Percentiles rank a stretch among this genome's conserved stretches.
phyloP scores from a whole-genome alignment of 192 early-diverging fungal species.

The Backusella liffmaniae region DNA sequence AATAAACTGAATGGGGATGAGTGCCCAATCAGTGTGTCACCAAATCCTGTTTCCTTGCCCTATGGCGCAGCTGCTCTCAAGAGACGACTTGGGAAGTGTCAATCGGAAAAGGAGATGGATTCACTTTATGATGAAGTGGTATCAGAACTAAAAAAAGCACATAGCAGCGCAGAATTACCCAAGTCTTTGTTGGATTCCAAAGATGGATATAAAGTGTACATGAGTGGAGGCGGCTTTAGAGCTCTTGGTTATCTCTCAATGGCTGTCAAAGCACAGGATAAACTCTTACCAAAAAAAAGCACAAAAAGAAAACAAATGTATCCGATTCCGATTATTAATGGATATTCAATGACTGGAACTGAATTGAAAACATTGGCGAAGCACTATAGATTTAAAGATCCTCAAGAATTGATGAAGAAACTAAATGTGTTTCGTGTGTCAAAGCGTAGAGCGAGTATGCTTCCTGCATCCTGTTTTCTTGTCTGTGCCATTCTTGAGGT shows the following conservation, averaged over 20 bases:
- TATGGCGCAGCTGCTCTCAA: constrained; percentile 53
- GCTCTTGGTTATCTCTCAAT: constrained; percentile 54
- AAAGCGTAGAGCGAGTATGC: constrained; percentile 47
- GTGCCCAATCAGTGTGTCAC: constrained; percentile 24
- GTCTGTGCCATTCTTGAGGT: constrained; percentile 44
- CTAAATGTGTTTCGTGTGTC: constrained; percentile 48
- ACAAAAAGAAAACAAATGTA: constrained; percentile 25
- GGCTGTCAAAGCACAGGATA: constrained; percentile 36
- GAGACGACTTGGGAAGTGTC: constrained; percentile 36
- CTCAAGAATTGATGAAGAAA: constrained; percentile 22
- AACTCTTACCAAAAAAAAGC: constrained; percentile 17
- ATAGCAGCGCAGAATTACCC: constrained; percentile 21
- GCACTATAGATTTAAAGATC: constrained; percentile 33
- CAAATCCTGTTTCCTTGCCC: constrained; percentile 40
- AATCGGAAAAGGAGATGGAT: constrained; percentile 13
- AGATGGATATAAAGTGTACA: constrained; percentile 43
- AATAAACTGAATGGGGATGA: constrained; percentile 8
- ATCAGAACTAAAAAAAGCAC: constrained; percentile 35
- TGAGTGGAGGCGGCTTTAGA: constrained; percentile 54
- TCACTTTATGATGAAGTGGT: constrained; percentile 31
- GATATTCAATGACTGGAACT: constrained; percentile 42
- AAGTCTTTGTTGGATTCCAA: constrained; percentile 18
- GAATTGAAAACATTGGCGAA: constrained; percentile 36
- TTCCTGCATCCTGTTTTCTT: constrained; percentile 50
- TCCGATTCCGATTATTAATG: constrained; percentile 57